Evolutionary conservation across 1,139 yeast genomes (phyloP), one percentile per base, ranked within the genome.

Genomic region (Hemisphaericaspora lyxosophila): DNA sequence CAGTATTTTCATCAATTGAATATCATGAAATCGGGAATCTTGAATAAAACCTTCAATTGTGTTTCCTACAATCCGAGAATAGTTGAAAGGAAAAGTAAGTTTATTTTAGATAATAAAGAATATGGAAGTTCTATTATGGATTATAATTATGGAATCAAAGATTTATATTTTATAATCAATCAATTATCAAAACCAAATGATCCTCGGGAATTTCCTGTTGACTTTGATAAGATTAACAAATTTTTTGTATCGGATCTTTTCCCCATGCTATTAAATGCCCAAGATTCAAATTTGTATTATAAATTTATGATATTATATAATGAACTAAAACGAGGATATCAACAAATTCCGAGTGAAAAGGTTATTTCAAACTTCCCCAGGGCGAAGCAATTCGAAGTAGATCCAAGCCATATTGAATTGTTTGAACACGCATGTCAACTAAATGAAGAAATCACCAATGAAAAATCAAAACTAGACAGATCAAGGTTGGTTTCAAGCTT

Each of bases 61-160:
- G 11, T n/a, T 7, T 7, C 30, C 7, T 9, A 5, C 4, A 28
- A 33, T 24, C 23, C 13, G 11, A 31, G 34, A 18, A 35, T 39
- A n/a, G 17, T 18, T 5, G 20, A 14, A 17, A 15, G 28, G 4
- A 23, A 28, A 7, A 16, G 18, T 9, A 35, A 14, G 12, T 30
- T 31, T 17, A 17, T 33, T 11, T 15, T 35, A 20, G 42, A 39
- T 5, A 16, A 22, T 7, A 19, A 26, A 18, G 13, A 7, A 19
- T 4, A 14, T n/a, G 8, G 32, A 8, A 26, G 25, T 13, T 20
- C 12, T 17, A 16, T 31, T 6, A 27, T 38, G 16, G 40, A 43
- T 26, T 44, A 43, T 32, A 34, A 43, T 26, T 44, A 41, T 27
- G 28, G 33, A 3, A 32, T 44, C 16, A 37, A 39, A n/a, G 42